Evolutionary conservation across 495 filamentous ascomycete species (phyloP).

Genomic region (Penicillium pancosmium): DNA sequence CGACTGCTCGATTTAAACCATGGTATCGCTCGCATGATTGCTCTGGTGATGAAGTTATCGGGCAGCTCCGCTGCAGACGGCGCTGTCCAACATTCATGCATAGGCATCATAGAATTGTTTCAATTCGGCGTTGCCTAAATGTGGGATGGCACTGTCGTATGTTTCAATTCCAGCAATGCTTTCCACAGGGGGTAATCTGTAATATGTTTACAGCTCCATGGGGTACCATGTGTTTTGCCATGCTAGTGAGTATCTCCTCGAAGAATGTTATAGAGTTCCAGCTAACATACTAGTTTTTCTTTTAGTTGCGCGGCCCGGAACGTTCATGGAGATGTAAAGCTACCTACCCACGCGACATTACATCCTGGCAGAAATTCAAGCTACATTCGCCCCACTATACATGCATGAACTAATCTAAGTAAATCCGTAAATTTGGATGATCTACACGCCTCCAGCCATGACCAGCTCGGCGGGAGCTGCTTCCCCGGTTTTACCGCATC

Average conservation of each 20-base stretch:
- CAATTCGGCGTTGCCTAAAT: background rate
- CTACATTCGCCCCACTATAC: background rate
- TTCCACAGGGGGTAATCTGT: background rate
- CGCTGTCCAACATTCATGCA: background rate
- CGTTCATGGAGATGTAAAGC: background rate
- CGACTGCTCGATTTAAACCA: background rate
- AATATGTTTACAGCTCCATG: background rate
- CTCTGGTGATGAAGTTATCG: background rate
- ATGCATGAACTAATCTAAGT: too few species aligned
- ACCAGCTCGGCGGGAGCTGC: background rate
- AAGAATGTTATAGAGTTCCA: too few species aligned
- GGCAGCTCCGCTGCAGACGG: background rate
- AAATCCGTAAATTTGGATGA: background rate
- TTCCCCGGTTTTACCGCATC: constrained; percentile 1
- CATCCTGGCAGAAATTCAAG: background rate
- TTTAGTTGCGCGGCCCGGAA: background rate
- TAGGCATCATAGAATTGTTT: background rate
- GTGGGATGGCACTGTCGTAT: background rate
- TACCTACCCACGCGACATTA: background rate
- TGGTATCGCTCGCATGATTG: background rate
- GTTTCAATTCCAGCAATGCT: background rate
- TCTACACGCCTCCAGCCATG: background rate
- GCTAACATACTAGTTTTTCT: background rate
- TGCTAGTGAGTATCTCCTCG: background rate
- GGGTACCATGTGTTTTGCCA: background rate